Evolutionary conservation across 805 yeast species (phyloP), one percentile per base, ranked within the genome.

Genomic region (Yarrowia hollandica): DNA sequence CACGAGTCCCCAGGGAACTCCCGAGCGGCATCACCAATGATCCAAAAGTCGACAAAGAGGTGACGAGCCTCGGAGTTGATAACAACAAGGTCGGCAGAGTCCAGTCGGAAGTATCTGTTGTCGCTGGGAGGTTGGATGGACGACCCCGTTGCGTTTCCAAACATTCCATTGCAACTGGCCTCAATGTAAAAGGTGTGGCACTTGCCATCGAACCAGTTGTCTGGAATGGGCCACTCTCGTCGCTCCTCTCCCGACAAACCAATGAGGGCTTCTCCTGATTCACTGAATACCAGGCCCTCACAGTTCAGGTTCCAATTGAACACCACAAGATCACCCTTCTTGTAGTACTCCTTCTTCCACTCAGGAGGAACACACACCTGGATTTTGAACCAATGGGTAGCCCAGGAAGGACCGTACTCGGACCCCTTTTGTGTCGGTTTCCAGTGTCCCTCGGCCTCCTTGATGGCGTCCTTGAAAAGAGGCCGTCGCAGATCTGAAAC

Each of bases 151-250:
- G 87, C 85, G 63, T 83, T 81, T 11, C 96, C 96, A 70, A 87
- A 89, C 94, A 92, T 92, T 15, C 96, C 95, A 73, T 92, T 94
- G 70, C 97, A 92, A 11, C 94, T 88, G 68, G 90, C 84, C 71
- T 92, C 99, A 59, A 94, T 74, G 71, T 88, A 94, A 65, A 91
- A 89, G 2, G 70, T 69, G 68, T 86, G 88, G 64, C 81, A 78
- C 11, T 77, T 73, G 5, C 81, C 75, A 56, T 74, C 78, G 48
- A 71, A 64, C 78, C 85, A 81, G 6, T 71, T 70, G 8, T 76
- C 70, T 0, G 95, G 94, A 39, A 90, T 66, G 18, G 77, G 79
- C 74, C 86, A 89, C 61, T 88, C 86, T 11, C 81, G 81, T 65
- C 99, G 80, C 60, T 85, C 86, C 39, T 90, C 92, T 18, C 90